Evolutionary conservation across 768 basidiomycete genomes (phyloP).

Genomic region (Pleurotus giganteus): DNA sequence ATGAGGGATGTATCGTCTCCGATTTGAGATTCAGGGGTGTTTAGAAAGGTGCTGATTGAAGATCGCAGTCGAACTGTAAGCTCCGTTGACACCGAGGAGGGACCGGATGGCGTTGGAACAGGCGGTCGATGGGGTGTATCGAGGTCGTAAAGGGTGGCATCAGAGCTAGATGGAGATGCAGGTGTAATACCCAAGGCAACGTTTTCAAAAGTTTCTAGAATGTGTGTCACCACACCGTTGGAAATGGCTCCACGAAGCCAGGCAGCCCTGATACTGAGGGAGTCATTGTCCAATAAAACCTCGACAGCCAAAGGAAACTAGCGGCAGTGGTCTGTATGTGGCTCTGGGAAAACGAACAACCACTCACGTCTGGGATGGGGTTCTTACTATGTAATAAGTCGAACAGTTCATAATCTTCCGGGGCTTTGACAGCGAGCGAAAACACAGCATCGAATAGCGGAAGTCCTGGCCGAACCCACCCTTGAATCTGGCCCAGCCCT

Average conservation of each 20-base stretch:
- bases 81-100: background rate
- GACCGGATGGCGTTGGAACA: background rate
- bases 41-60: slow-evolving; percentile 25
- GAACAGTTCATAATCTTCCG: slow-evolving; percentile 20
- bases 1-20: slow-evolving; percentile 35
- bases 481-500: slow-evolving; percentile 28
- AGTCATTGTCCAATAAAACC: slow-evolving; percentile 25
- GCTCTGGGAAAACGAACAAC: background rate
- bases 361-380: slow-evolving; percentile 30
- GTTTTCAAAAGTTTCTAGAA: slow-evolving; percentile 24
- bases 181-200: slow-evolving; percentile 14
- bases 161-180: background rate
- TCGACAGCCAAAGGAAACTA: slow-evolving; percentile 32
- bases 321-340: background rate
- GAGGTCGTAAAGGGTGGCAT: background rate
- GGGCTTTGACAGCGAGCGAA: slow-evolving; percentile 26
- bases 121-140: background rate
- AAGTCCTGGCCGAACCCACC: slow-evolving; percentile 30
- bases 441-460: slow-evolving; percentile 29
- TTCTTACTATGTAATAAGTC: slow-evolving; percentile 26
- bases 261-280: slow-evolving; percentile 21
- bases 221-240: slow-evolving; percentile 9
- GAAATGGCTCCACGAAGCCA: slow-evolving; percentile 20
- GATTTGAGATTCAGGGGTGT: slow-evolving; percentile 18
- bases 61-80: slow-evolving; percentile 13